These are phyloP conservation scores for Geoglossum cookeanum DNA, from an alignment of 2,329 filamentous ascomycete species.

Conservation along the genomic window DNA sequence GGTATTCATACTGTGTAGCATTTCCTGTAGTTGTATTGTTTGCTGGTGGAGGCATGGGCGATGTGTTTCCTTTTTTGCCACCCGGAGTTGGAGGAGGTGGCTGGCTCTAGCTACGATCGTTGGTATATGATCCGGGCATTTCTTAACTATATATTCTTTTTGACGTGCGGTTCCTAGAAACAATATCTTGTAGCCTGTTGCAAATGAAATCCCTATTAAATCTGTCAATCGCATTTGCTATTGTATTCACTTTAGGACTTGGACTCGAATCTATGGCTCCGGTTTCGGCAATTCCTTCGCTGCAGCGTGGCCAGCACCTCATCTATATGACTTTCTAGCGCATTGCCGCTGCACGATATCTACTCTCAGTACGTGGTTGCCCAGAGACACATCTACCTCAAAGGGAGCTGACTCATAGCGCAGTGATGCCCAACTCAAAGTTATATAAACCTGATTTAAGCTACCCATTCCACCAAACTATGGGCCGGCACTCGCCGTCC, in stretches of 20 bases:
- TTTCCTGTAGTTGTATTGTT: neutral
- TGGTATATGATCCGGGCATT: neutral
- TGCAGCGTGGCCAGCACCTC: too few species aligned
- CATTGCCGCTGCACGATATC: too few species aligned
- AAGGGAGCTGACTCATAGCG: too few species aligned
- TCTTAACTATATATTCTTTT: neutral
- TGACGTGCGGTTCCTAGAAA: neutral
- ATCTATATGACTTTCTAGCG: too few species aligned
- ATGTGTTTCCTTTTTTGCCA: neutral
- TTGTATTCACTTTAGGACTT: neutral
- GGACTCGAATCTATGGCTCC: neutral
- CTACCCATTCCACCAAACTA: too few species aligned
- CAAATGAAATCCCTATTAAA: neutral
- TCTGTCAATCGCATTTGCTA: neutral
- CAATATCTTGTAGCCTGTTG: neutral
- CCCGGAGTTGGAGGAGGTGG: neutral
- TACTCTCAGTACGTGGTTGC: too few species aligned
- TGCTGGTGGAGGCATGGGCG: neutral
- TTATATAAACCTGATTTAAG: too few species aligned
- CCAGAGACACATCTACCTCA: too few species aligned
- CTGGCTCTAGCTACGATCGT: neutral
- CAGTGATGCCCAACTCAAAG: too few species aligned
- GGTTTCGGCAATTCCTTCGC: neutral
- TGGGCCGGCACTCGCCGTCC: neutral
- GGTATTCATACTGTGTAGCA: neutral